phyloP scores from a whole-genome alignment of 306 rosid genomes.

The Corylus avellana region DNA sequence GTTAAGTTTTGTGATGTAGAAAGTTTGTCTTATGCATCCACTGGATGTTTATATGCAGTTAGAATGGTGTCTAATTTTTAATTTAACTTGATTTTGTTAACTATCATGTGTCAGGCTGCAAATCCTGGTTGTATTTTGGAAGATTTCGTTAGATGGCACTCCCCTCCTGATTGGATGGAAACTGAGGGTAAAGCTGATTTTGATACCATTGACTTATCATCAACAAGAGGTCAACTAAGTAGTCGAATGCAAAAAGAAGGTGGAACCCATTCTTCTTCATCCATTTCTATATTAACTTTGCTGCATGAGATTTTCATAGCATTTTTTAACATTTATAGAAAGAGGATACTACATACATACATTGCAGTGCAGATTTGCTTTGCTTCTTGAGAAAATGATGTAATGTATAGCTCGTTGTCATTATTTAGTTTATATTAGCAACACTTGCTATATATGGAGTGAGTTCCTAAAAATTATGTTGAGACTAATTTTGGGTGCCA shows the following conservation, averaged over 20 bases:
- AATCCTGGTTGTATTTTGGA: conserved; percentile 99
- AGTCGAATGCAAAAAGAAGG: conserved; percentile 98
- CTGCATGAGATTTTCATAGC: conserved; percentile 20
- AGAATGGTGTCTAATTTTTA: conserved; percentile 24
- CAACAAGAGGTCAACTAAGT: conserved; percentile 79
- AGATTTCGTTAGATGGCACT: conserved; percentile 99
- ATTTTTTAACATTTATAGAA: conserved; percentile 11
- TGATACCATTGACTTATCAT: conserved; percentile 44
- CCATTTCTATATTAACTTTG: conserved; percentile 25
- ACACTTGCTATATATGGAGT: background rate
- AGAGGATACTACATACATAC: background rate
- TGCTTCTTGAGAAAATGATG: background rate
- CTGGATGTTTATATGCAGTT: conserved; percentile 22
- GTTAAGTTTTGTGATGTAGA: conserved; percentile 43
- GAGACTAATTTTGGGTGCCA: background rate
- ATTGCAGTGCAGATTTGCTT: background rate
- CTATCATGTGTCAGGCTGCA: conserved; percentile 68
- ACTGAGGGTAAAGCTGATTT: conserved; percentile 49
- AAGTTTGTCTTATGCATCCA: conserved; percentile 22
- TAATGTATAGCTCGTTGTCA: background rate
- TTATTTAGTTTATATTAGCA: background rate
- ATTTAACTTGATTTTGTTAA: conserved; percentile 28
- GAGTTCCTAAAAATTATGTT: background rate
- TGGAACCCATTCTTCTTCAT: conserved; percentile 29
- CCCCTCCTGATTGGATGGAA: conserved; percentile 99